Conservation (phyloP, 768 basidiomycete species). For the Tricholoma sp. region DNA sequence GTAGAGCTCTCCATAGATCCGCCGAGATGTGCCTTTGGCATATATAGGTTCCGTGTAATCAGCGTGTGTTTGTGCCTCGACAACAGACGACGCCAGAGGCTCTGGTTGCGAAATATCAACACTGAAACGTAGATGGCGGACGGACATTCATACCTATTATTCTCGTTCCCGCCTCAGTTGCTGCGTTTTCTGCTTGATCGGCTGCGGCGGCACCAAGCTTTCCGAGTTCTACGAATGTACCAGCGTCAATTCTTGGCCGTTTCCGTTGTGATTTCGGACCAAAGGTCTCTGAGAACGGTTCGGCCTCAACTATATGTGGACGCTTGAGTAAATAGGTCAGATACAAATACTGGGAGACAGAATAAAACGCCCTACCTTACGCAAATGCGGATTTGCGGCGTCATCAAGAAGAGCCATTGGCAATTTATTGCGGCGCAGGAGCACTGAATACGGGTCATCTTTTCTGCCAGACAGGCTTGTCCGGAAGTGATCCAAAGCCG, state of each 20-base stretch:
- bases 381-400: constrained; percentile 70
- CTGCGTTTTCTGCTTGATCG: constrained; percentile 46
- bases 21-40: constrained; percentile 89
- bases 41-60: constrained; percentile 89
- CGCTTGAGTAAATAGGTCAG: constrained; percentile 41
- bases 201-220: constrained; percentile 52
- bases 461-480: constrained; percentile 80
- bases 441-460: constrained; percentile 93
- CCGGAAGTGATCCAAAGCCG: constrained; percentile 93
- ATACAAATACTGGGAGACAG: not conserved
- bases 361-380: constrained; percentile 47
- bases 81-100: constrained; percentile 42
- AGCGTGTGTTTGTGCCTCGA: constrained; percentile 60
- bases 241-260: constrained; percentile 79
- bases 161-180: constrained; percentile 31
- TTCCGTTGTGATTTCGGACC: constrained; percentile 96
- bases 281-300: constrained; percentile 92
- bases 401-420: constrained; percentile 96
- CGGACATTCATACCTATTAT: constrained; percentile 37
- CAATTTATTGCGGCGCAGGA: constrained; percentile 90
- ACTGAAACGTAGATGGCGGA: not conserved
- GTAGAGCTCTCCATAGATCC: constrained; percentile 97
- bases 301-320: constrained; percentile 92
- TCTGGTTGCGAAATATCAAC: constrained; percentile 25
- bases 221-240: constrained; percentile 87